Evolutionary conservation across 225 moss, liverwort and hornwort genomes (phyloP).

Genomic region (Bryoerythrophyllum caledonicum): DNA sequence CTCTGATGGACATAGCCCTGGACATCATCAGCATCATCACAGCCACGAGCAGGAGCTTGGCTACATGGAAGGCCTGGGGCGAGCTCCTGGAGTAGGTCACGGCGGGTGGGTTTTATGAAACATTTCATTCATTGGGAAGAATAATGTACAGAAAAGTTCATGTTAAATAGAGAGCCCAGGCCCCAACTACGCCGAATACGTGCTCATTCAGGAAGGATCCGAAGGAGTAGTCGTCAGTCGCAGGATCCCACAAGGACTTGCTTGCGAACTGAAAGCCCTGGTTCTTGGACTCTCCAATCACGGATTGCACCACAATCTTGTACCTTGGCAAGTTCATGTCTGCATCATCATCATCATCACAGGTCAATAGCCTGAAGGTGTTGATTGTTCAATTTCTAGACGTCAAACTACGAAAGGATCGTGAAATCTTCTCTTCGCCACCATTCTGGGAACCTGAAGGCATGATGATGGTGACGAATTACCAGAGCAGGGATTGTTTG

Average conservation of each 20-base stretch:
- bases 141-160: slow-evolving; percentile 32
- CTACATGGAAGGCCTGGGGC: slow-evolving; percentile 45
- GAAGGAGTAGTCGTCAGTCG: slow-evolving; percentile 54
- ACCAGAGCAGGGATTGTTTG: not conserved
- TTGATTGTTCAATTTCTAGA: not conserved
- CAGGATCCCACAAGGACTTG: slow-evolving; percentile 60
- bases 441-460: not conserved
- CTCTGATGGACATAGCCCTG: slow-evolving; percentile 5
- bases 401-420: not conserved
- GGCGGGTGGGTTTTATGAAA: slow-evolving; percentile 49
- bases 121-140: slow-evolving; percentile 19
- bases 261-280: slow-evolving; percentile 67
- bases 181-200: slow-evolving; percentile 59
- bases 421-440: not conserved
- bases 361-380: slow-evolving; percentile 22
- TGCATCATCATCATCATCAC: slow-evolving; percentile 21
- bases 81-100: slow-evolving; percentile 38
- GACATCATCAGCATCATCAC: slow-evolving; percentile 29
- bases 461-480: slow-evolving; percentile 3
- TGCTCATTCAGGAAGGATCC: slow-evolving; percentile 62
- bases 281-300: slow-evolving; percentile 51
- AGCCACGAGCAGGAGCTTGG: slow-evolving; percentile 38
- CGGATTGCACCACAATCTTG: slow-evolving; percentile 62
- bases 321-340: slow-evolving; percentile 64
- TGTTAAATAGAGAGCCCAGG: slow-evolving; percentile 58